Conservation (phyloP, 495 filamentous ascomycete genomes). For the Lasiosphaeria hispida region DNA sequence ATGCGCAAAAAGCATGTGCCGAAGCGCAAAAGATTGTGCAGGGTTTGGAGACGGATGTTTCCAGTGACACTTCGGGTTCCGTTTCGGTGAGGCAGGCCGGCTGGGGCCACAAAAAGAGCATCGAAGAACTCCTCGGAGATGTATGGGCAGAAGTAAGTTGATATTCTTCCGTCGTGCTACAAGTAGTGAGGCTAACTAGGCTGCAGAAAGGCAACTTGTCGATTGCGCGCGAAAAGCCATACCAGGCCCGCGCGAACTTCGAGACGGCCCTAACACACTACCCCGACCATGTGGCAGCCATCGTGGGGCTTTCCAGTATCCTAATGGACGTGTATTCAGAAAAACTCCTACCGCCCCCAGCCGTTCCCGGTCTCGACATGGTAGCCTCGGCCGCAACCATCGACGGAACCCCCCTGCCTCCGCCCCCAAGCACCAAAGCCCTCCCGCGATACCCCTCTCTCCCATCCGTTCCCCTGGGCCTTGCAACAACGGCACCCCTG, state of each 20-base stretch:
- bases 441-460: conserved; percentile 25
- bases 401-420: neutral
- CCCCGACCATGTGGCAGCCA: conserved; percentile 74
- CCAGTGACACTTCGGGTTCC: conserved; percentile 48
- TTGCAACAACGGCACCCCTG: conserved; percentile 21
- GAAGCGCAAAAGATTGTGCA: conserved; percentile 75
- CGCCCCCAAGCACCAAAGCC: conserved; percentile 1
- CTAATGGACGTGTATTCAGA: conserved; percentile 82
- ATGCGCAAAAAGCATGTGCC: conserved; percentile 71
- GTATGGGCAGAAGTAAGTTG: conserved; percentile 65
- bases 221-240: conserved; percentile 57
- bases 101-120: conserved; percentile 72
- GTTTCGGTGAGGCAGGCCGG: conserved; percentile 56
- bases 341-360: conserved; percentile 49
- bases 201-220: conserved; percentile 65
- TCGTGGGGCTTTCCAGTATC: conserved; percentile 76
- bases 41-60: conserved; percentile 51
- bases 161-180: neutral
- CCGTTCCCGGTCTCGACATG: conserved; percentile 36
- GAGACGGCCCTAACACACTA: conserved; percentile 75
- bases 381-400: neutral
- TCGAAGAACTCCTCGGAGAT: conserved; percentile 79
- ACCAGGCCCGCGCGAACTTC: conserved; percentile 67
- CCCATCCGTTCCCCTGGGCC: conserved; percentile 42
- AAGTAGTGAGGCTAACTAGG: conserved; percentile 32